Evolutionary conservation across 768 basidiomycete genomes (phyloP), one percentile per base, ranked within the genome.

Genomic region (Boletus subparvulus): DNA sequence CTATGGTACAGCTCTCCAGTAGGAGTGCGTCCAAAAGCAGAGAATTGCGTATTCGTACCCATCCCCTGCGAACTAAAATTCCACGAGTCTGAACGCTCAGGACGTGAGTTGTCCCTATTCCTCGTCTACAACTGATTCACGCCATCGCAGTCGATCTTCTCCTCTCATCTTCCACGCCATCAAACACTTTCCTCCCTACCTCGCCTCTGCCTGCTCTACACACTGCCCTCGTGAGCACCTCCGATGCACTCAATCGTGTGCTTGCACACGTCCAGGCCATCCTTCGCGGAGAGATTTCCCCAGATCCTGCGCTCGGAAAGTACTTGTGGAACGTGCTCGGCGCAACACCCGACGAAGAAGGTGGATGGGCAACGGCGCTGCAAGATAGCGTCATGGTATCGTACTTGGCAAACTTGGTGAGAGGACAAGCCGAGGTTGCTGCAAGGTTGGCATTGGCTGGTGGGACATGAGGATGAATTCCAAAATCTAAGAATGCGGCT

Each of bases 331-430:
- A 94, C 65, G 91, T 92, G 12, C 79, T 93, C 50, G 79, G 79
- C 4, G 80, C 87, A n/a, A 85, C 83, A 55, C 83, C 84, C 13
- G 85, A 88, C 35, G 90, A 88, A 73, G 86, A 85, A 66, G 82
- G 78, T 56, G 83, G 82, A 6, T 94, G 93, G 78, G 87, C 89
- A 65, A 76, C 84, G 11, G 85, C 86, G 61, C 74, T 92, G 62
- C 90, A 92, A 85, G 95, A 98, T 68, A 92, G 88, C 26, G 78
- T 98, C 61, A 96, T 96, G 89, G 84, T 98, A 55, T 90, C 92
- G 52, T 98, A 98, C 75, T 80, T 98, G 64, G 90, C 92, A 26
- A 96, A 93, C 71, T 82, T 98, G 64, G 88, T 97, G 56, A 85
- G 94, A 64, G 86, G 92, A 54, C 95, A 98, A 76, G 90, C 92